Evolutionary conservation across 2,329 filamentous ascomycete species (phyloP).

Genomic region (Cladobotryum mycophilum): DNA sequence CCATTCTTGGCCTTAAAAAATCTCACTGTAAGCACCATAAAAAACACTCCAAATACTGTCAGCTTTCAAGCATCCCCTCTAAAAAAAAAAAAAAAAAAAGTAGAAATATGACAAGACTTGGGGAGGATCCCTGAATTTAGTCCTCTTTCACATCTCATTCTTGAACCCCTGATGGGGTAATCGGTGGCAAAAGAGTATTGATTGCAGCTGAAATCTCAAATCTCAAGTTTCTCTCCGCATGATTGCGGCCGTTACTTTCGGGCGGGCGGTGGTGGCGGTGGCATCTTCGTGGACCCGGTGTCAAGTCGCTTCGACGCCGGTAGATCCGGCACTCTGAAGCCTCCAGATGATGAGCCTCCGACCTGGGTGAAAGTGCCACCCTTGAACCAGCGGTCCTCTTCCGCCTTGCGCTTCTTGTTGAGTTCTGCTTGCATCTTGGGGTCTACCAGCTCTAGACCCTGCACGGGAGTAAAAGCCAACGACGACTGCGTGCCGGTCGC

Average conservation of each 20-base stretch:
- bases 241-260: conserved; percentile 14
- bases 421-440: conserved; percentile 85
- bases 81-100: too few species aligned
- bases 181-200: too few species aligned
- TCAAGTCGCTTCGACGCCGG: conserved; percentile 65
- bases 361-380: conserved; percentile 95
- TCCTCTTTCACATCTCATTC: too few species aligned
- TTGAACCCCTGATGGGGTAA: too few species aligned
- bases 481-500: conserved; percentile 71
- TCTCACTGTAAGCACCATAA: neutral
- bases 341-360: conserved; percentile 49
- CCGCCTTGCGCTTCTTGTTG: conserved; percentile 83
- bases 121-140: too few species aligned
- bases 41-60: too few species aligned
- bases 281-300: conserved; percentile 31
- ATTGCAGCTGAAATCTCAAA: too few species aligned
- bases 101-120: too few species aligned
- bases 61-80: too few species aligned
- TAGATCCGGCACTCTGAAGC: conserved; percentile 77
- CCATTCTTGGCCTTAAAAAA: neutral
- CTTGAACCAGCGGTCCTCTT: conserved; percentile 95
- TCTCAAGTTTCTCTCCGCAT: neutral
- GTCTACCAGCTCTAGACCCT: conserved; percentile 91
- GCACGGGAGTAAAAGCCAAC: conserved; percentile 88
- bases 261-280: conserved; percentile 27